phyloP scores from a whole-genome alignment of 1,139 yeast genomes.

The Wickerhamomyces sp. region DNA sequence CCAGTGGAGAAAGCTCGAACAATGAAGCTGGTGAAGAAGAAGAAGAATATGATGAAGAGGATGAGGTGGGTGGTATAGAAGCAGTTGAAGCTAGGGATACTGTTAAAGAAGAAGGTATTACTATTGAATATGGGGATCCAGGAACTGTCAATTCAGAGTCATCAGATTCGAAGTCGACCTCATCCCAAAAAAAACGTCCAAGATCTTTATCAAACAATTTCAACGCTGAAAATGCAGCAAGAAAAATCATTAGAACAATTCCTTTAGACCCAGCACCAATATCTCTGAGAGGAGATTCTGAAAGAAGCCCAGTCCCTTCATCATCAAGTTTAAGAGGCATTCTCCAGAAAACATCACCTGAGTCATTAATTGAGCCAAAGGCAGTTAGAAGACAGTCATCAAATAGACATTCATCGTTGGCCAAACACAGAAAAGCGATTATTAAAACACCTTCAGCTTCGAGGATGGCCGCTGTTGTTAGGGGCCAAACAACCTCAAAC shows the following conservation, averaged over 20 bases:
- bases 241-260: constrained; percentile 68
- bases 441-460: too few relatives aligned
- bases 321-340: constrained; percentile 21
- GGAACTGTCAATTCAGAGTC: constrained; percentile 19
- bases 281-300: constrained; percentile 21
- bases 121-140: constrained; percentile 10
- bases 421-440: too few relatives aligned
- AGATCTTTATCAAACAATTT: constrained; percentile 49
- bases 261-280: constrained; percentile 84
- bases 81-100: constrained; percentile 16
- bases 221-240: constrained; percentile 65
- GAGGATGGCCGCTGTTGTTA: too few relatives aligned
- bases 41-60: constrained; percentile 17
- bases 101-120: constrained; percentile 27
- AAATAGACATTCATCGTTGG: not conserved
- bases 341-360: constrained; percentile 22
- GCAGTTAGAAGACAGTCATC: not conserved
- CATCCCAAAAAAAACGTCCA: constrained; percentile 30
- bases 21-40: constrained; percentile 21
- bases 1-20: constrained; percentile 24
- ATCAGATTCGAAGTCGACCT: constrained; percentile 16
- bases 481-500: not conserved
- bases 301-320: constrained; percentile 4
- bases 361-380: not conserved
- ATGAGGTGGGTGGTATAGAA: constrained; percentile 22